Conservation (phyloP, 345 rosid species). For the Bruguiera parviflora region DNA sequence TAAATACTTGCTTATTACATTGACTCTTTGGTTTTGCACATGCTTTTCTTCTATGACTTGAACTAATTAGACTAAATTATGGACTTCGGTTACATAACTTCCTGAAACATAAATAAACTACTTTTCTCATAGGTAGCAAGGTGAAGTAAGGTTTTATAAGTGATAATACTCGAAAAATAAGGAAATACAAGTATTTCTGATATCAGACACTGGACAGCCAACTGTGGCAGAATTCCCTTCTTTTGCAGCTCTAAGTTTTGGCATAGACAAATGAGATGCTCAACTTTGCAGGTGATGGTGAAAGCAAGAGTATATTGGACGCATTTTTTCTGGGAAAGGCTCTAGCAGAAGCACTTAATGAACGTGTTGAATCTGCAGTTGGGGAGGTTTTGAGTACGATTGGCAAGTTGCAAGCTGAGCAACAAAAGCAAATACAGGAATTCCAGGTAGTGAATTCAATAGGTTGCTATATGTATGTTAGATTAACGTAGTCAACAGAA, state of each 20-base stretch:
- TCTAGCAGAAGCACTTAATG: constrained; percentile 77
- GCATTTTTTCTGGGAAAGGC: constrained; percentile 97
- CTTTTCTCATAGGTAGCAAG: neutral
- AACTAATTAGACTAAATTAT: neutral
- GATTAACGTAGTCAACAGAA: neutral
- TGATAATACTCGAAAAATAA: neutral
- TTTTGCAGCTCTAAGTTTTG: neutral
- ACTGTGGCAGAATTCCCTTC: neutral
- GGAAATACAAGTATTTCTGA: neutral
- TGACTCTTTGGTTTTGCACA: too few species aligned
- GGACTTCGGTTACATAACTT: neutral
- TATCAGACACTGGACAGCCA: neutral
- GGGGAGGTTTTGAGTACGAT: constrained; percentile 75
- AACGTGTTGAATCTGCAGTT: constrained; percentile 71
- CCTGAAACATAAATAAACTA: neutral
- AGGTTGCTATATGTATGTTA: neutral
- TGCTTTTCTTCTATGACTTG: neutral
- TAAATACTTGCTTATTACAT: neutral
- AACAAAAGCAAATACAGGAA: constrained; percentile 81
- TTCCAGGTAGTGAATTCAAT: constrained; percentile 53
- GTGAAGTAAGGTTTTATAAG: neutral
- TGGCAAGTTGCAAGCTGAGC: constrained; percentile 85
- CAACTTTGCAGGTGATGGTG: constrained; percentile 55
- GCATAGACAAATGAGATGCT: constrained; percentile 4
- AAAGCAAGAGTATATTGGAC: constrained; percentile 61